A percentile compares a stretch with the other conserved stretches of the same genome.
phyloP scores from a whole-genome alignment of 192 early-diverging fungal species.

The Pecoramyces ruminantium region DNA sequence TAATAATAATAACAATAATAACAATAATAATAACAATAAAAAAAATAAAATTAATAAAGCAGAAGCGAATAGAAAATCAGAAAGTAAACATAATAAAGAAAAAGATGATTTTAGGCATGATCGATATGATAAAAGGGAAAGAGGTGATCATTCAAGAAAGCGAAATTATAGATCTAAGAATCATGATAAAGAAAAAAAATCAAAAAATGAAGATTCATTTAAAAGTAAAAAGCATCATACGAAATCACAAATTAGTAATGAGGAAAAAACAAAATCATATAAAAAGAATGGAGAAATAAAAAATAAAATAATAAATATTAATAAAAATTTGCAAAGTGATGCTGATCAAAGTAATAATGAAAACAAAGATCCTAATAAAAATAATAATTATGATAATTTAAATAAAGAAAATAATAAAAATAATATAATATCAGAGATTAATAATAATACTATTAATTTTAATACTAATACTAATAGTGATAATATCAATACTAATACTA shows the following conservation, averaged over 20 bases:
- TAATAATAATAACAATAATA: not conserved
- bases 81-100: not conserved
- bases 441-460: too few relatives aligned
- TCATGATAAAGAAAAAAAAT: not conserved
- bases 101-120: not conserved
- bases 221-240: not conserved
- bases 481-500: too few relatives aligned
- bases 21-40: not conserved
- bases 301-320: not conserved
- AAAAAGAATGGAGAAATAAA: not conserved
- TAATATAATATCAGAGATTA: too few relatives aligned
- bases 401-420: not conserved
- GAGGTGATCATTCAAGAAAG: not conserved
- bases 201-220: not conserved
- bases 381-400: not conserved
- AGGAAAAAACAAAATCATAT: not conserved
- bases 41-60: not conserved
- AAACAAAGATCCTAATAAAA: not conserved
- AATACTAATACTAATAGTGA: too few relatives aligned
- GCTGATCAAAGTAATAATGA: not conserved
- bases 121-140: not conserved
- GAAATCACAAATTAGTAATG: not conserved
- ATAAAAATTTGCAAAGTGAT: not conserved
- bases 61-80: not conserved
- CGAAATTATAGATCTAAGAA: not conserved